phyloP scores from a whole-genome alignment of 345 rosid genomes.

The Leavenworthia alabamica region DNA sequence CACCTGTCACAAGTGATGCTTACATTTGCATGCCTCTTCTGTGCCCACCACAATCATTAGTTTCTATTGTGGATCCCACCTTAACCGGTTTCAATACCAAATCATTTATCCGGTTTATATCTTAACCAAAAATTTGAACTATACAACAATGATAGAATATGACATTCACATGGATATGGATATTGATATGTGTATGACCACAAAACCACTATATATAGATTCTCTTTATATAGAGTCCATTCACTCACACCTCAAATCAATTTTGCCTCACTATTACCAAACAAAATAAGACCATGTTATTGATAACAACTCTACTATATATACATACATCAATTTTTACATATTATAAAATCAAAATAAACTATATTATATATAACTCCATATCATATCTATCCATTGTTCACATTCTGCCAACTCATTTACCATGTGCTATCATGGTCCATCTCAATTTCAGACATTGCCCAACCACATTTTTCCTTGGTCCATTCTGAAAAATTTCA shows the following conservation, averaged over 20 bases:
- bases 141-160: conserved; percentile 28
- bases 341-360: background rate
- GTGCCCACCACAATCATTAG: conserved; percentile 33
- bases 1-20: conserved; percentile 33
- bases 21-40: conserved; percentile 30
- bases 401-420: conserved; percentile 24
- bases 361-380: background rate
- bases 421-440: too few species aligned
- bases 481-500: background rate
- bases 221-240: conserved; percentile 21
- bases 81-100: conserved; percentile 13
- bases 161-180: conserved; percentile 32
- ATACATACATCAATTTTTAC: background rate
- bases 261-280: conserved; percentile 27
- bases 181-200: conserved; percentile 18
- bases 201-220: conserved; percentile 30
- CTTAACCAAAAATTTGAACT: too few species aligned
- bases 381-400: conserved; percentile 23
- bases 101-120: background rate
- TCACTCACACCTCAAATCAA: conserved; percentile 10
- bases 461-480: conserved; percentile 25
- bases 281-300: conserved; percentile 33
- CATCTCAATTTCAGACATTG: conserved; percentile 21
- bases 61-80: conserved; percentile 26
- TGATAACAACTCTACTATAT: conserved; percentile 23